These are phyloP conservation scores for Xylariaceae sp. DNA, from an alignment of 2,329 filamentous ascomycete genomes.

Conservation along the genomic window DNA sequence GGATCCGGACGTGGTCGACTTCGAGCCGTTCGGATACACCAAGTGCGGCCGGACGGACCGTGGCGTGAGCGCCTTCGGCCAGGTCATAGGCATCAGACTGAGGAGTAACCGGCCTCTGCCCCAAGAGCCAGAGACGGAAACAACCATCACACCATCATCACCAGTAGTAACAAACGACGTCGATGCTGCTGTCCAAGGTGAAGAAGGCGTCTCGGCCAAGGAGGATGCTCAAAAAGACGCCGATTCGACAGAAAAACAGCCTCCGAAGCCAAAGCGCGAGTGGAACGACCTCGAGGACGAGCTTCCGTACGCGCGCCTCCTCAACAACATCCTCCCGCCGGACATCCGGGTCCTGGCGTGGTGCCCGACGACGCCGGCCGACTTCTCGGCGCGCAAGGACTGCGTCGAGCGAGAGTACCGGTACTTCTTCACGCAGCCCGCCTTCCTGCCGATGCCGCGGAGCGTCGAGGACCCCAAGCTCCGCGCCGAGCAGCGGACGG, in stretches of 20 bases:
- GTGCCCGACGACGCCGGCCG: conserved; percentile 74
- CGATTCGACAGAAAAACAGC: too few species aligned
- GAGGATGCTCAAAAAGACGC: conserved; percentile 13
- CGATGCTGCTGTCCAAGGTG: conserved; percentile 14
- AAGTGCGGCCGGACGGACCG: conserved; percentile 93
- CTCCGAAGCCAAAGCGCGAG: conserved; percentile 25
- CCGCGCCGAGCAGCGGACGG: conserved; percentile 21
- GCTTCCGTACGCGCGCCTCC: conserved; percentile 71
- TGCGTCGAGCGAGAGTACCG: conserved; percentile 88
- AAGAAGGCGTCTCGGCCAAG: conserved; percentile 2
- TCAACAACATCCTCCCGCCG: conserved; percentile 82
- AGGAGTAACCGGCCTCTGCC: conserved; percentile 68
- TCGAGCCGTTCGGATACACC: conserved; percentile 81
- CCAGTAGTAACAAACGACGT: too few species aligned
- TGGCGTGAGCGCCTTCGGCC: conserved; percentile 93
- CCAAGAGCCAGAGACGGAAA: conserved; percentile 22
- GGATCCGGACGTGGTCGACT: conserved; percentile 61
- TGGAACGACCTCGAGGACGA: conserved; percentile 74
- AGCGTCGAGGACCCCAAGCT: conserved; percentile 41
- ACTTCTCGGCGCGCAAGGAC: conserved; percentile 87
- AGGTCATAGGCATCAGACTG: conserved; percentile 80
- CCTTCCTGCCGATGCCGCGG: conserved; percentile 64
- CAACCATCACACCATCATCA: too few species aligned
- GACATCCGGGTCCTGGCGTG: conserved; percentile 91
- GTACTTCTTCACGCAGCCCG: conserved; percentile 97